Conservation (phyloP, 768 basidiomycete species). For the Termitomyces sp. region DNA sequence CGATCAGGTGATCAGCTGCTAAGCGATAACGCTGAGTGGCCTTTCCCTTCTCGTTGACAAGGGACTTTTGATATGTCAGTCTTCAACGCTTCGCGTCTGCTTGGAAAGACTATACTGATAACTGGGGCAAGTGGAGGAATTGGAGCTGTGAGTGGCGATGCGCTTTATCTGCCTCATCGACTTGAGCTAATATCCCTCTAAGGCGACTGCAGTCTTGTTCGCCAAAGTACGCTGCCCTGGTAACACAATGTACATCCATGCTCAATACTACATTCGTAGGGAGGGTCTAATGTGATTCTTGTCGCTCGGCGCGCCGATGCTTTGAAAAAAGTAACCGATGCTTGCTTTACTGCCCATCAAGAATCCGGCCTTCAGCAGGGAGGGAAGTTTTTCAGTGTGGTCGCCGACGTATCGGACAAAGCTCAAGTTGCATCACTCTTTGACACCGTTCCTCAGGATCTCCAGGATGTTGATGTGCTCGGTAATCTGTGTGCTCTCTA, state of each 20-base stretch:
- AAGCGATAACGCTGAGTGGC: neutral
- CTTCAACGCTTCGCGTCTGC: constrained; percentile 75
- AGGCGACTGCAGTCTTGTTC: constrained; percentile 88
- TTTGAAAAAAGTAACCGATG: constrained; percentile 63
- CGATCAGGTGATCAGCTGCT: constrained; percentile 5
- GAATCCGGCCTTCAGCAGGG: constrained; percentile 68
- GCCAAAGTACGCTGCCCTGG: constrained; percentile 56
- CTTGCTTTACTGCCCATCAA: constrained; percentile 65
- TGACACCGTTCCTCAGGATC: constrained; percentile 64
- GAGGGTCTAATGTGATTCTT: constrained; percentile 84
- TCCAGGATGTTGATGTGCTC: constrained; percentile 76
- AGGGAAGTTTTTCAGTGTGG: constrained; percentile 70
- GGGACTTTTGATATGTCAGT: constrained; percentile 50
- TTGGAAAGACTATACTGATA: constrained; percentile 81
- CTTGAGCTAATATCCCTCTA: constrained; percentile 4
- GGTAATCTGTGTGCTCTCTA: constrained; percentile 39
- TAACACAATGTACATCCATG: neutral
- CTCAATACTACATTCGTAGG: constrained; percentile 33
- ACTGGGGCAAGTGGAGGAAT: constrained; percentile 91
- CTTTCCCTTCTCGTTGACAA: too few species aligned
- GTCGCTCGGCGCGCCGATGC: constrained; percentile 74
- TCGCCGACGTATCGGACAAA: constrained; percentile 79
- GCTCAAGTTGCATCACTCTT: constrained; percentile 63
- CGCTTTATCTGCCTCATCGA: neutral
- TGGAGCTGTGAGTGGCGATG: constrained; percentile 61